Conservation (phyloP, 1,139 yeast species). For the Pichia sp. region DNA sequence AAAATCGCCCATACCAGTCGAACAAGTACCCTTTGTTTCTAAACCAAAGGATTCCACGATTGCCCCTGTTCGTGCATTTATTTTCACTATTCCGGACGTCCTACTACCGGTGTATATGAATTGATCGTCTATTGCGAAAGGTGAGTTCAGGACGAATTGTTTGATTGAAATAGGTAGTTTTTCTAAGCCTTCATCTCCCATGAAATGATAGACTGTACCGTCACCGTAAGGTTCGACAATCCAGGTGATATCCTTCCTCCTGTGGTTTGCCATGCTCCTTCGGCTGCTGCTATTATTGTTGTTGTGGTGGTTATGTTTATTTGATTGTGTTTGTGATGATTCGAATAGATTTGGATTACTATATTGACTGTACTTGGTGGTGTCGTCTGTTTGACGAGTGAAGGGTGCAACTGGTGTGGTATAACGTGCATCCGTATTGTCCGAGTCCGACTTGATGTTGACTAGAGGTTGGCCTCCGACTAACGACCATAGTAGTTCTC, state of each 20-base stretch:
- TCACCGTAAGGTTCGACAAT: slow-evolving; percentile 90
- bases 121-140: slow-evolving; percentile 82
- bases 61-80: slow-evolving; percentile 76
- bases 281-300: background rate
- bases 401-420: slow-evolving; percentile 16
- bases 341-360: background rate
- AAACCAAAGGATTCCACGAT: slow-evolving; percentile 70
- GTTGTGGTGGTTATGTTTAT: slow-evolving; percentile 8
- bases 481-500: slow-evolving; percentile 77
- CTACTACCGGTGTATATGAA: slow-evolving; percentile 88
- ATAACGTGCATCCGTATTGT: slow-evolving; percentile 12
- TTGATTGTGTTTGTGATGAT: background rate
- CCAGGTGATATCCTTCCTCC: slow-evolving; percentile 49
- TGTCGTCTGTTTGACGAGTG: background rate
- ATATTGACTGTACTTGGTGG: background rate
- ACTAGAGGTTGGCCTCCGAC: slow-evolving; percentile 53
- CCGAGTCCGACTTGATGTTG: slow-evolving; percentile 21
- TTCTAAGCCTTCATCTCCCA: slow-evolving; percentile 74
- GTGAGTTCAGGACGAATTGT: slow-evolving; percentile 79
- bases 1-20: background rate
- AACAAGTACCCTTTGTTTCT: slow-evolving; percentile 10
- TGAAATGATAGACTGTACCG: slow-evolving; percentile 84
- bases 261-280: background rate
- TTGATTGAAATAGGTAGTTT: slow-evolving; percentile 80
- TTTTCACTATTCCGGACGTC: slow-evolving; percentile 70